phyloP scores from a whole-genome alignment of 2,329 filamentous ascomycete species.

The Dactylellina parvicollis region DNA sequence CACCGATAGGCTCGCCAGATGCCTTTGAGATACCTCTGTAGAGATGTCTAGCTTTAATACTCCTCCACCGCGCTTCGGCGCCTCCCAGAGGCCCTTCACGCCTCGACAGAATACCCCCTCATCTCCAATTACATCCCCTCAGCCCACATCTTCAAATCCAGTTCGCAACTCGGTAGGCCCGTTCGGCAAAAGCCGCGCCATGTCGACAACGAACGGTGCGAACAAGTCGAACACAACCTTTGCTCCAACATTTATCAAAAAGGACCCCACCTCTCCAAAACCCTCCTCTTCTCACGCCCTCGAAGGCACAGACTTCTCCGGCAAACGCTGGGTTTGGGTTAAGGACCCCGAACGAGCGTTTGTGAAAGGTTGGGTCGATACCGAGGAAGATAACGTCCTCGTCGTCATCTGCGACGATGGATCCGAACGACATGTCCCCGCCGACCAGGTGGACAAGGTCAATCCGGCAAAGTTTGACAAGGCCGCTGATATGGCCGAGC shows the following conservation, averaged over 20 bases:
- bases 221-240: constrained; percentile 79
- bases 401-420: constrained; percentile 96
- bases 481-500: constrained; percentile 97
- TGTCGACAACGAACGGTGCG: constrained; percentile 64
- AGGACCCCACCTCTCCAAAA: constrained; percentile 45
- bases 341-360: constrained; percentile 87
- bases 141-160: constrained; percentile 56
- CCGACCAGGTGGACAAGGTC: constrained; percentile 94
- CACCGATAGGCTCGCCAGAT: constrained; percentile 29
- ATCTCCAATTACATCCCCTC: constrained; percentile 35
- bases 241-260: constrained; percentile 94
- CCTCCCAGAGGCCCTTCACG: constrained; percentile 51
- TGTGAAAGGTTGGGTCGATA: constrained; percentile 88
- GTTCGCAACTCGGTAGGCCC: constrained; percentile 54
- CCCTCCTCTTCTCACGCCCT: constrained; percentile 67
- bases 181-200: constrained; percentile 58
- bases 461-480: constrained; percentile 99
- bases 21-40: constrained; percentile 33
- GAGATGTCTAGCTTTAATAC: constrained; percentile 51
- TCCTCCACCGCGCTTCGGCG: constrained; percentile 51
- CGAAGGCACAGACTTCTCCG: constrained; percentile 98
- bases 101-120: constrained; percentile 40
- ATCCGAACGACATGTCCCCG: constrained; percentile 85
- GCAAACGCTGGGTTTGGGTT: constrained; percentile 97
- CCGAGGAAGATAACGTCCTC: constrained; percentile 75